These are phyloP conservation scores for Suhomyces coccinellae DNA, from an alignment of 1,139 yeast genomes.

Conservation along the genomic window DNA sequence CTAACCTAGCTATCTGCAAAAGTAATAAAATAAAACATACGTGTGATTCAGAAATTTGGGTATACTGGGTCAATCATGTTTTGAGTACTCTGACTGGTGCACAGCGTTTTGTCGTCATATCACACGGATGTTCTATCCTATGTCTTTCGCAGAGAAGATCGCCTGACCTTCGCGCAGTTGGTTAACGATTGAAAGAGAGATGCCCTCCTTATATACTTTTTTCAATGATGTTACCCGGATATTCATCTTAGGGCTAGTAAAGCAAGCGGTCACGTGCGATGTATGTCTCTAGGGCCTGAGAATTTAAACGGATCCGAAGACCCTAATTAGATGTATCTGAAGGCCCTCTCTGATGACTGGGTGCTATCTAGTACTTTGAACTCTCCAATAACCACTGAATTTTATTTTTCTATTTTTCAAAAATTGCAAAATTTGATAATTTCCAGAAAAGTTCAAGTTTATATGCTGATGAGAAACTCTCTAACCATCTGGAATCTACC, in stretches of 20 bases:
- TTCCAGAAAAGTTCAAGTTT: no score
- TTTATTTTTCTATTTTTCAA: no score
- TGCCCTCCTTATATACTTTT: slow-evolving; percentile 10
- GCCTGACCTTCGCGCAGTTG: slow-evolving; percentile 16
- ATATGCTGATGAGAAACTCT: no score
- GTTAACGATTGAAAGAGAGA: not conserved
- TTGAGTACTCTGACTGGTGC: slow-evolving; percentile 55
- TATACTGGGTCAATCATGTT: slow-evolving; percentile 50
- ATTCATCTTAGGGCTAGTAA: slow-evolving; percentile 2
- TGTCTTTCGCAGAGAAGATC: slow-evolving; percentile 15
- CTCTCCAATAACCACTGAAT: no score
- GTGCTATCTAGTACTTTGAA: no score
- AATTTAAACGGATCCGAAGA: no score
- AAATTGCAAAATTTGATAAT: not conserved
- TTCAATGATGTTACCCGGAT: slow-evolving; percentile 7
- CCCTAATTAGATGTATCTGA: no score
- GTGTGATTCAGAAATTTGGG: slow-evolving; percentile 45
- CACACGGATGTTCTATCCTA: slow-evolving; percentile 11
- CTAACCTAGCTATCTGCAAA: slow-evolving; percentile 2
- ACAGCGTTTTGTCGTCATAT: slow-evolving; percentile 52
- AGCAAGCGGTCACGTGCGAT: not conserved
- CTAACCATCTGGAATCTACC: no score
- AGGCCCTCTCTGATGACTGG: no score
- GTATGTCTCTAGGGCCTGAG: no score
- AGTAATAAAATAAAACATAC: slow-evolving; percentile 11